Base-by-base conservation (phyloP, 2,329 filamentous ascomycete species). In the Dactylellina sp. region DNA sequence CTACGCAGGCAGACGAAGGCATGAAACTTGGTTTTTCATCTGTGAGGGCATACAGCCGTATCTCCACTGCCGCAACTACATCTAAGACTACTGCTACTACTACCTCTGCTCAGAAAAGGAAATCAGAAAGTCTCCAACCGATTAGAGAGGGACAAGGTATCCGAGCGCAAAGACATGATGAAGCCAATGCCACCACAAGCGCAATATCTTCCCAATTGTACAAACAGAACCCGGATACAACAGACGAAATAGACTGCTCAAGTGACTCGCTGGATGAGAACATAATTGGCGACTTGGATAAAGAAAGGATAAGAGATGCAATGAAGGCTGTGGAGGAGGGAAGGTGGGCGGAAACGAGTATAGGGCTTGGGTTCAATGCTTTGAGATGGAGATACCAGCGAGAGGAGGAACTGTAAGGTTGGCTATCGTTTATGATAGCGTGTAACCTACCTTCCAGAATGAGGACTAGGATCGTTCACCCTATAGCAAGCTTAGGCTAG, bases 271-370 rank as follows among this genome's bases (percentile, higher is more conserved):
- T 72, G 28, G 59, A 22, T 1, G 25, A 50, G 12, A 32, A 18
- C 6, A 62, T 50, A 9, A 46, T 63, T 16, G 53, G 53, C 0
- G 68, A 65, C 28, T 24, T 72, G 1, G 68, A 72, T 56, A 60
- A 46, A 42, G 53, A 65, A 7, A 40, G 44, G n/a, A 28, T 72
- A 16, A 57, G 56, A 24, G 37, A 55, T 18, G 60, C 40, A 7
- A 72, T 72, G 53, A 52, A 24, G 39, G 60, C 60, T n/a, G 68
- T 72, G 1, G 22, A 57, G 6, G 57, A 61, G 7, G 68, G 68
- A 2, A 40, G 61, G 16, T 72, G 68, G 68, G 6, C 39, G 6
- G 68, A 64, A 35, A 64, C 37, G n/a, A 72, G 68, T 20, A 64
- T 39, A 16, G 46, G 56, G 11, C 32, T 72, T 60, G 61, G 28